Evolutionary conservation across 2,329 filamentous ascomycete species (phyloP).

Genomic region (Calonectria ilicicola): DNA sequence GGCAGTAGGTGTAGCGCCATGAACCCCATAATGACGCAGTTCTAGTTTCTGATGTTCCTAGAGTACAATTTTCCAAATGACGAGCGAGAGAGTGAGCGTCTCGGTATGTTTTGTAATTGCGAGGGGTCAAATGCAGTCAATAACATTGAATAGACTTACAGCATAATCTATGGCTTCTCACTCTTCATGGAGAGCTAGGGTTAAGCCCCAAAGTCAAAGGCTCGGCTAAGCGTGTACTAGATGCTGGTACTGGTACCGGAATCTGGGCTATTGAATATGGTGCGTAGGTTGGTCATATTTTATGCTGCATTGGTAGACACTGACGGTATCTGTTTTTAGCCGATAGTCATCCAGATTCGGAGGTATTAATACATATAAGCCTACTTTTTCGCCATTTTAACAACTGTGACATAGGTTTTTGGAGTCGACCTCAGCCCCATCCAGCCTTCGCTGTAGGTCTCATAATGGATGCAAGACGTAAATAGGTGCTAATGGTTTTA

Average conservation of each 20-base stretch:
- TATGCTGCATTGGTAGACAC: background rate
- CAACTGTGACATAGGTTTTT: slow-evolving; percentile 9
- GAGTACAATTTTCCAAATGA: slow-evolving; percentile 17
- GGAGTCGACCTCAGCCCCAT: slow-evolving; percentile 21
- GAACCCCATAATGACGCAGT: too few species aligned
- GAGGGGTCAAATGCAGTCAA: background rate
- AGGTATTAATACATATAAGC: background rate
- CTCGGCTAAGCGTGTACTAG: background rate
- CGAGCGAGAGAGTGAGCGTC: background rate
- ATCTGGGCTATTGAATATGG: slow-evolving; percentile 20
- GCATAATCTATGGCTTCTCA: slow-evolving; percentile 19
- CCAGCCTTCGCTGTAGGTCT: slow-evolving; percentile 18
- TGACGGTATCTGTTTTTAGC: background rate
- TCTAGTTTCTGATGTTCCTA: background rate
- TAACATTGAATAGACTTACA: slow-evolving; percentile 3
- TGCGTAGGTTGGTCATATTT: background rate
- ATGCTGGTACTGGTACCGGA: slow-evolving; percentile 20
- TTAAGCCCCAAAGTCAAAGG: background rate
- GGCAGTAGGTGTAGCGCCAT: background rate
- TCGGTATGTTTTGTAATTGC: background rate
- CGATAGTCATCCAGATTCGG: slow-evolving; percentile 13
- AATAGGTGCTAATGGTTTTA: background rate
- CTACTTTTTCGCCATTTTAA: background rate
- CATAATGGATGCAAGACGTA: background rate
- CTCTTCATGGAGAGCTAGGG: slow-evolving; percentile 2